phyloP scores from a whole-genome alignment of 352 stramenopile species.

The Pythium apleroticum region DNA sequence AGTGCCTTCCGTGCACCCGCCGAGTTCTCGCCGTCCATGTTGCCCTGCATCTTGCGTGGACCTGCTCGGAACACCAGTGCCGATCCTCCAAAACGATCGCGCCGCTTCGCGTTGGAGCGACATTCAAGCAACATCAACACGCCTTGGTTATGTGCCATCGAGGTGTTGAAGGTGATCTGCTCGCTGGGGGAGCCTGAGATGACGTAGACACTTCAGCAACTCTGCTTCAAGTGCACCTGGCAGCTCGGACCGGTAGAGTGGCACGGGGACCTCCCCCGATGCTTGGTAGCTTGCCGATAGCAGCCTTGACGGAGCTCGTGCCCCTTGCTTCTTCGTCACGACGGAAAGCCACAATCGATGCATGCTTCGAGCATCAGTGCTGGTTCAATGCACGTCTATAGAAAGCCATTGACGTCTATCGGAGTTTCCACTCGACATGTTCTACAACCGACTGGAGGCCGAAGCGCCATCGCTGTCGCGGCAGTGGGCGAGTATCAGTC shows the following conservation, averaged over 20 bases:
- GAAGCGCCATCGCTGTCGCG: neutral
- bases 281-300: too few species aligned
- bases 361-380: too few species aligned
- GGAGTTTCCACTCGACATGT: neutral
- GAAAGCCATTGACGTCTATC: neutral
- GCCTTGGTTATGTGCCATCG: neutral
- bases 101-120: constrained; percentile 12
- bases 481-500: constrained; percentile 21
- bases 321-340: too few species aligned
- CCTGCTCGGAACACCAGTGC: neutral
- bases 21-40: constrained; percentile 41
- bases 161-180: too few species aligned
- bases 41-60: constrained; percentile 40
- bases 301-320: too few species aligned
- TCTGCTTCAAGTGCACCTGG: too few species aligned
- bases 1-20: constrained; percentile 49
- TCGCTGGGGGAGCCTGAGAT: too few species aligned
- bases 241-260: too few species aligned
- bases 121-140: constrained; percentile 12
- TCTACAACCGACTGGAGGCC: constrained; percentile 6
- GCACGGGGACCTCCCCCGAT: too few species aligned
- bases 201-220: too few species aligned
- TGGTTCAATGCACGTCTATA: neutral
- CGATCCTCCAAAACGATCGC: neutral
- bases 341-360: too few species aligned